Conservation (phyloP, 2,329 filamentous ascomycete genomes). For the Cladosporium sp. region DNA sequence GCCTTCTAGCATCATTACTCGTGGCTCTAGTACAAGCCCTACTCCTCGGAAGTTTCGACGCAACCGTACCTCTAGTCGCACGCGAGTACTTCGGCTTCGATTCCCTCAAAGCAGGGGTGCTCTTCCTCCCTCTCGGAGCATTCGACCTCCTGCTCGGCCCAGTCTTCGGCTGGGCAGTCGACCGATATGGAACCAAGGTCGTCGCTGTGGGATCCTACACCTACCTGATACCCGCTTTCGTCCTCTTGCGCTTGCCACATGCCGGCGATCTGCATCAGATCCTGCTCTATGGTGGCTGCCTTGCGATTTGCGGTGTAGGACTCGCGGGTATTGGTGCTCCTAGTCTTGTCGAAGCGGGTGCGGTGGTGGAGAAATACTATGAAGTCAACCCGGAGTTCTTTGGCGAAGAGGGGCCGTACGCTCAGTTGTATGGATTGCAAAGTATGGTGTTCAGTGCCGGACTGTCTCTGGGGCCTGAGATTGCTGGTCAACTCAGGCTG, state of each 20-base stretch:
- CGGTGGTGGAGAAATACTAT: constrained; percentile 58
- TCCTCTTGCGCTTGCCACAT: constrained; percentile 48
- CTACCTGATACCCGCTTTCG: constrained; percentile 46
- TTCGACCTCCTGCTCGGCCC: constrained; percentile 51
- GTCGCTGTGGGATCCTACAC: constrained; percentile 47
- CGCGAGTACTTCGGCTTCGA: constrained; percentile 48
- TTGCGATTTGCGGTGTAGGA: constrained; percentile 54
- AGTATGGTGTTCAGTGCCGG: constrained; percentile 64
- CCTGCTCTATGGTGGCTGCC: constrained; percentile 49
- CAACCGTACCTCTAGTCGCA: constrained; percentile 51
- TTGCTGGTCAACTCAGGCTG: constrained; percentile 56
- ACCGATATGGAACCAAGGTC: constrained; percentile 48
- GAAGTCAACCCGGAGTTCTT: constrained; percentile 59
- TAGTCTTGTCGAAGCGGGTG: constrained; percentile 59
- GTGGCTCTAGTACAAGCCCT: constrained; percentile 50
- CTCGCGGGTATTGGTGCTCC: constrained; percentile 57
- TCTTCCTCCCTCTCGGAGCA: constrained; percentile 50
- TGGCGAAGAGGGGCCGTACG: constrained; percentile 60
- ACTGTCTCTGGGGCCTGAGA: constrained; percentile 60
- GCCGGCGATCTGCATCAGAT: constrained; percentile 45
- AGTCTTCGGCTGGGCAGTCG: constrained; percentile 51
- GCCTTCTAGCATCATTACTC: constrained; percentile 44
- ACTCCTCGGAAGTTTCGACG: constrained; percentile 49
- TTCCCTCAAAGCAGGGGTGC: constrained; percentile 47
- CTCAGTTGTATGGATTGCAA: constrained; percentile 66